These are phyloP conservation scores for Xeromyces bisporus DNA, from an alignment of 495 filamentous ascomycete genomes.

Conservation along the genomic window DNA sequence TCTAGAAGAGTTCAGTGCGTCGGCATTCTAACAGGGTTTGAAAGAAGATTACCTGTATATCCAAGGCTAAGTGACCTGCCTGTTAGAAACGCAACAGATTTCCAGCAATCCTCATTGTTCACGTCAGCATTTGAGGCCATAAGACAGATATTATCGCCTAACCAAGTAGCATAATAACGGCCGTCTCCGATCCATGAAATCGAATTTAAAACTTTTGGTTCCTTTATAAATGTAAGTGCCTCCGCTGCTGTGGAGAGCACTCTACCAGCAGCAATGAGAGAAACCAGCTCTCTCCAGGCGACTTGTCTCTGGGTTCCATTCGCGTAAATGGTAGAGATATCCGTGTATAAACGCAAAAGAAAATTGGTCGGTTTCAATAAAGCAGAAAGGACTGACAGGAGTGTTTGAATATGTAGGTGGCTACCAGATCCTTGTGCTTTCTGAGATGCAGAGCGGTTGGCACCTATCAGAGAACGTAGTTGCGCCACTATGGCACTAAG, in stretches of 20 bases:
- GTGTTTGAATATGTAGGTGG: constrained; percentile 14
- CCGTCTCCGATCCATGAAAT: constrained; percentile 51
- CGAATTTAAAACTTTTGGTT: constrained; percentile 9
- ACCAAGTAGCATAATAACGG: constrained; percentile 49
- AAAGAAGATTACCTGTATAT: constrained; percentile 42
- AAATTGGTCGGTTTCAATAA: constrained; percentile 40
- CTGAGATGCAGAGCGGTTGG: constrained; percentile 11
- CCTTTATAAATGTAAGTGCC: constrained; percentile 40
- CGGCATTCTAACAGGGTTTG: not conserved
- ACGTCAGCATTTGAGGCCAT: constrained; percentile 24
- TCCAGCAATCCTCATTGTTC: constrained; percentile 30
- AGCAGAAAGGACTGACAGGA: constrained; percentile 31
- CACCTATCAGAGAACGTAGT: constrained; percentile 35
- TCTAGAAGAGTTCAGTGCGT: constrained; percentile 28
- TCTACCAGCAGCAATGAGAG: constrained; percentile 51
- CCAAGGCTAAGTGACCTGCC: constrained; percentile 54
- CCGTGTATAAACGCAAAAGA: constrained; percentile 36
- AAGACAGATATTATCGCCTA: constrained; percentile 48
- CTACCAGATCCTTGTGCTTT: constrained; percentile 15
- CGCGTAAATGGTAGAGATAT: constrained; percentile 17
- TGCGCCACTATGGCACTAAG: constrained; percentile 50
- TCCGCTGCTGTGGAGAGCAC: constrained; percentile 59
- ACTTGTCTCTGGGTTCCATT: constrained; percentile 24
- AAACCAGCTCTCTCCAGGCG: constrained; percentile 50
- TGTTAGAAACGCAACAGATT: constrained; percentile 41